Evolutionary conservation across 2,329 filamentous ascomycete genomes (phyloP).

Genomic region (Cytospora piceae): DNA sequence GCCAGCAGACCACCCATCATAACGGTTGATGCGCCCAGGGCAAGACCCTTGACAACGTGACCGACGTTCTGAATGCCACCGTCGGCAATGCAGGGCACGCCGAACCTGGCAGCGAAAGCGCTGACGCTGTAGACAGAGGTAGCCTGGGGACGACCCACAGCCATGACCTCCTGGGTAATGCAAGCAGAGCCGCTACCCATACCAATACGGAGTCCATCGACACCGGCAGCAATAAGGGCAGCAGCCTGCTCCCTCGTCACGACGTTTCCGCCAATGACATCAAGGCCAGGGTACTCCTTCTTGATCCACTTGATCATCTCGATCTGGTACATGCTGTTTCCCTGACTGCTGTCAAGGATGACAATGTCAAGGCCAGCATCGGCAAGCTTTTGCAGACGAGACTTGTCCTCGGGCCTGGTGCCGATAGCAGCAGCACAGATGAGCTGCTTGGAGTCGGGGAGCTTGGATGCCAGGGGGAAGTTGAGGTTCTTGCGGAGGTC

Average conservation of each 20-base stretch:
- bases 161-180: slow-evolving; percentile 99
- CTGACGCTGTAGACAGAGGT: slow-evolving; percentile 90
- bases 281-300: slow-evolving; percentile 78
- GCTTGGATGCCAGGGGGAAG: slow-evolving; percentile 95
- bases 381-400: slow-evolving; percentile 81
- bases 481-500: slow-evolving; percentile 99
- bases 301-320: slow-evolving; percentile 99
- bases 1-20: slow-evolving; percentile 99
- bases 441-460: slow-evolving; percentile 95
- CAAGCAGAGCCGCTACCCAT: slow-evolving; percentile 99
- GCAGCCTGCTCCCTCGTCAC: slow-evolving; percentile 97
- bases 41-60: slow-evolving; percentile 97
- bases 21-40: slow-evolving; percentile 90
- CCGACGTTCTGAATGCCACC: slow-evolving; percentile 98
- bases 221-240: slow-evolving; percentile 86
- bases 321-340: slow-evolving; percentile 98
- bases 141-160: slow-evolving; percentile 93
- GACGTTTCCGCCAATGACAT: slow-evolving; percentile 98
- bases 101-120: slow-evolving; percentile 87
- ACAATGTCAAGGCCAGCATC: slow-evolving; percentile 96
- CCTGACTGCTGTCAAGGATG: slow-evolving; percentile 93
- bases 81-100: slow-evolving; percentile 96
- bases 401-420: slow-evolving; percentile 91
- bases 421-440: slow-evolving; percentile 95
- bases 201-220: slow-evolving; percentile 94